Evolutionary conservation across 2,329 filamentous ascomycete genomes (phyloP).

Genomic region (Lasiodiplodia sp.): DNA sequence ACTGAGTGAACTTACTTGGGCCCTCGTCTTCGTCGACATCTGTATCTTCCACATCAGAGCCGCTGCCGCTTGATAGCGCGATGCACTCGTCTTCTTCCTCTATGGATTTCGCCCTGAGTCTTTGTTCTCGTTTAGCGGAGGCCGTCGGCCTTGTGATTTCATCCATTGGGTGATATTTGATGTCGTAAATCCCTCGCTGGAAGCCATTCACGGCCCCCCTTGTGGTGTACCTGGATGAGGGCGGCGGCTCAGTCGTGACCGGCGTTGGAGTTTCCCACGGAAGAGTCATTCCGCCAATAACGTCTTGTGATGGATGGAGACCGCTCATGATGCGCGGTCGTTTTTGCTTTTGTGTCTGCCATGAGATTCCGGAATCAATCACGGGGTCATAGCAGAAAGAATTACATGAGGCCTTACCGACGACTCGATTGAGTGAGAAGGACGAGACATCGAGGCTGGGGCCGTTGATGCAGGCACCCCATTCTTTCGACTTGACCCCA

Average conservation of each 20-base stretch:
- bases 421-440: background rate
- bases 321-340: background rate
- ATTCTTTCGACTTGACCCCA: background rate
- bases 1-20: background rate
- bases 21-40: background rate
- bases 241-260: background rate
- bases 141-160: background rate
- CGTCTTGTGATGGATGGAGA: slow-evolving; percentile 3
- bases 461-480: background rate
- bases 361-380: background rate
- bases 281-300: background rate
- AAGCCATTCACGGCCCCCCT: background rate
- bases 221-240: slow-evolving; percentile 1
- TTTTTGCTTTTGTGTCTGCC: background rate
- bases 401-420: background rate
- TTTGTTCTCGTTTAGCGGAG: background rate
- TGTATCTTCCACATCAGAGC: background rate
- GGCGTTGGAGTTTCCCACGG: background rate
- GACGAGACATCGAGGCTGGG: background rate
- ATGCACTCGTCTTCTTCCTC: background rate
- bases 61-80: background rate
- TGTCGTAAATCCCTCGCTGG: background rate
- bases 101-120: background rate
- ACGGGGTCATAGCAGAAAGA: background rate
- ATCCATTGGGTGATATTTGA: slow-evolving; percentile 10